Percentiles rank a stretch among this genome's conserved stretches.
These are phyloP conservation scores for Botrytis pseudocinerea DNA, from an alignment of 2,329 filamentous ascomycete species.

Conservation along the genomic window DNA sequence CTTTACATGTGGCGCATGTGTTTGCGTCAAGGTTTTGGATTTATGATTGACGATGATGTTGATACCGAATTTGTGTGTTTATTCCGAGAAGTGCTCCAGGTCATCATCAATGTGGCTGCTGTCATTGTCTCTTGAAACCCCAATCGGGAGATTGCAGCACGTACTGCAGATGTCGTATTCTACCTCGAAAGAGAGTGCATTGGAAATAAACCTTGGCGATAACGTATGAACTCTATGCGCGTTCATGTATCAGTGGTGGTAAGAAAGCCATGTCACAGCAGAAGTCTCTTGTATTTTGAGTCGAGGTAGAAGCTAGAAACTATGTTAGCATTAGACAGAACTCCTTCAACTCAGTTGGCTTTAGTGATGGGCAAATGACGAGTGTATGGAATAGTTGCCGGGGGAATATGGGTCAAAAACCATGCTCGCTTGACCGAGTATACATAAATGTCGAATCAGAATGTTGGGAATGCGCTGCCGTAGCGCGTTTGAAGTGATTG, in stretches of 20 bases:
- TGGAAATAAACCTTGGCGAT: neutral
- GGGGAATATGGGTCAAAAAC: neutral
- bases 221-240: neutral
- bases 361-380: neutral
- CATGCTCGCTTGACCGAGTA: neutral
- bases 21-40: neutral
- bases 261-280: neutral
- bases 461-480: neutral
- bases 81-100: neutral
- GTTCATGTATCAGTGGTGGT: neutral
- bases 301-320: neutral
- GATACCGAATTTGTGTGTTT: neutral
- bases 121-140: neutral
- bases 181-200: neutral
- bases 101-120: neutral
- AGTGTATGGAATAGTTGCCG: no score
- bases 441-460: neutral
- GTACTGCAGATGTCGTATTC: neutral
- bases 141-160: neutral
- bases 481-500: neutral
- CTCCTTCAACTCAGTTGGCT: neutral
- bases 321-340: neutral
- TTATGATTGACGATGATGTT: neutral
- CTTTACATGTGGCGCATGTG: neutral
- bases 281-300: neutral